Evolutionary conservation across 1,139 yeast species (phyloP).

Genomic region (Blastobotrys arbuscula): DNA sequence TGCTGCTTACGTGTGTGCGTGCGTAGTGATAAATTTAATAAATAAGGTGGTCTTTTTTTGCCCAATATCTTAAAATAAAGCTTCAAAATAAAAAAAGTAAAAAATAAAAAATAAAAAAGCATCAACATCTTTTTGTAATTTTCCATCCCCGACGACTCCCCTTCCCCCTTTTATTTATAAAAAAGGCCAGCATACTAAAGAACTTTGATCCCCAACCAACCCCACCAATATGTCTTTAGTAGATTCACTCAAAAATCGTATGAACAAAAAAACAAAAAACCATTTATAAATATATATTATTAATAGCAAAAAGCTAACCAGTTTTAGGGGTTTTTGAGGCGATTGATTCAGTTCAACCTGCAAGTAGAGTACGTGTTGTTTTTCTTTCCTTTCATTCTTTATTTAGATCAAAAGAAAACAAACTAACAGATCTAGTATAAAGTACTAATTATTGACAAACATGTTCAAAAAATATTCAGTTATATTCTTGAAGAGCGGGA

Average conservation of each 20-base stretch:
- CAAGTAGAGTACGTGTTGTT: constrained; percentile 24
- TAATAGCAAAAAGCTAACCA: background rate
- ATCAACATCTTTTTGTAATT: too few species aligned
- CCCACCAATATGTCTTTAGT: constrained; percentile 22
- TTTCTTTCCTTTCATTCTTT: background rate
- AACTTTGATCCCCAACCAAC: too few species aligned
- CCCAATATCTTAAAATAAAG: too few species aligned
- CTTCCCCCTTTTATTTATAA: background rate
- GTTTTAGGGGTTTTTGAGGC: constrained; percentile 25
- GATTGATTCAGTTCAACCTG: constrained; percentile 34
- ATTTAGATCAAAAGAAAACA: background rate
- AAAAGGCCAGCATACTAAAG: background rate
- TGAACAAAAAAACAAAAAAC: too few species aligned
- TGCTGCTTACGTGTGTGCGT: too few species aligned
- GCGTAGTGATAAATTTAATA: too few species aligned
- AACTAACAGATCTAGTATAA: constrained; percentile 31
- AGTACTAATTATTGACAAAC: constrained; percentile 38
- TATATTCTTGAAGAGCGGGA: constrained; percentile 36
- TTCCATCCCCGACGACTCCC: too few species aligned
- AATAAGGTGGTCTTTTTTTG: too few species aligned
- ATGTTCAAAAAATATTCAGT: constrained; percentile 34
- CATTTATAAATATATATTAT: too few species aligned
- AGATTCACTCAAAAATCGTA: constrained; percentile 21
- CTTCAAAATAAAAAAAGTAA: too few species aligned
- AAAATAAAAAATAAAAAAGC: too few species aligned